phyloP scores from a whole-genome alignment of 768 basidiomycete genomes.

The Russula earlei region DNA sequence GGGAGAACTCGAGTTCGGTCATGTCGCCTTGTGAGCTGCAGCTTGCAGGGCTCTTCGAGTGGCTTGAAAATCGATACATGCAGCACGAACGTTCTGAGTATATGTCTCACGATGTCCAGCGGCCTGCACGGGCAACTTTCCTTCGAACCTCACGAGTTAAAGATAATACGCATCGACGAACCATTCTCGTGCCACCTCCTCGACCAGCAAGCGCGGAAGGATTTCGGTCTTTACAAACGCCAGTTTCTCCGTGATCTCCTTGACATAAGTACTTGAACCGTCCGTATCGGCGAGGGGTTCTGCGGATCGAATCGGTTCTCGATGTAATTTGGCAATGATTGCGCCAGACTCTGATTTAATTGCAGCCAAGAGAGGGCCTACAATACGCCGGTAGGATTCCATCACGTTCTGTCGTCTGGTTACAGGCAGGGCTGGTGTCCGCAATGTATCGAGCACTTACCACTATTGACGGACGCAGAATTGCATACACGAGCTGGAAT shows the following conservation, averaged over 20 bases:
- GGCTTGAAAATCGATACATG: conserved; percentile 92
- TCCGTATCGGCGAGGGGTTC: conserved; percentile 49
- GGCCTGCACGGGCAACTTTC: conserved; percentile 16
- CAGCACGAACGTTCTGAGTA: conserved; percentile 79
- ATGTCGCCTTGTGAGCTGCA: conserved; percentile 93
- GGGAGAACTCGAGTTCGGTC: conserved; percentile 90
- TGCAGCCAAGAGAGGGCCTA: conserved; percentile 53
- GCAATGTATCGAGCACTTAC: conserved; percentile 32
- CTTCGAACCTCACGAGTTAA: neutral
- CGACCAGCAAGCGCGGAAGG: conserved; percentile 57
- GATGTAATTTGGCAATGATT: conserved; percentile 76
- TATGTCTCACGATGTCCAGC: conserved; percentile 56
- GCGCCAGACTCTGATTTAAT: conserved; percentile 74
- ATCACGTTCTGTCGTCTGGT: conserved; percentile 37
- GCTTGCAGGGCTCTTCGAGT: conserved; percentile 84
- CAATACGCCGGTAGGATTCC: conserved; percentile 43
- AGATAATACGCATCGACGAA: conserved; percentile 26
- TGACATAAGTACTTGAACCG: conserved; percentile 80
- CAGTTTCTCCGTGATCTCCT: conserved; percentile 84
- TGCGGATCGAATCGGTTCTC: conserved; percentile 62
- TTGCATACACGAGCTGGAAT: conserved; percentile 47
- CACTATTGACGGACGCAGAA: conserved; percentile 47
- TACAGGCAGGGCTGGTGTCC: neutral
- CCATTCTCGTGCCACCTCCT: conserved; percentile 70
- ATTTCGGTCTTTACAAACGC: conserved; percentile 73